phyloP scores from a whole-genome alignment of 202 grass and related monocot genomes.

The Schoenoplectus tabernaemontani region DNA sequence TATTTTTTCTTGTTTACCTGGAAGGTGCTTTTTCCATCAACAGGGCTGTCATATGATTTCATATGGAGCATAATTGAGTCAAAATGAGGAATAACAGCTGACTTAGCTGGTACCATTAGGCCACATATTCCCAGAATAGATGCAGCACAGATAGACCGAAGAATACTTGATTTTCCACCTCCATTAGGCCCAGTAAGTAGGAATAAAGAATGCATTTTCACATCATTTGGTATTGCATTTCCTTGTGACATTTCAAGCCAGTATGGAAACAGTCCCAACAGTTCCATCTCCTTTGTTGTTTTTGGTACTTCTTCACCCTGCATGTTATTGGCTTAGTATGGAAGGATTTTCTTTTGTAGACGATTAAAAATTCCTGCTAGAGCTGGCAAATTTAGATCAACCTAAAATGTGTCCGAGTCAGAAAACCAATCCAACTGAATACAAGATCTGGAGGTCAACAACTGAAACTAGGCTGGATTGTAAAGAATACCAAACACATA shows the following conservation, averaged over 20 bases:
- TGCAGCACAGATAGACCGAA: slow-evolving; percentile 86
- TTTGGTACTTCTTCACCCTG: not conserved
- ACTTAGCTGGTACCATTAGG: slow-evolving; percentile 89
- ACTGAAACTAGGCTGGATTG: not conserved
- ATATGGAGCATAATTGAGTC: slow-evolving; percentile 95
- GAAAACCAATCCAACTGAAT: not conserved
- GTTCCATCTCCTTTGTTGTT: slow-evolving; percentile 40
- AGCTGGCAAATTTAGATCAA: not conserved
- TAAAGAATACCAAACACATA: not conserved
- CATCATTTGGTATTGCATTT: slow-evolving; percentile 78
- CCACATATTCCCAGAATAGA: slow-evolving; percentile 92
- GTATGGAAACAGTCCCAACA: slow-evolving; percentile 66
- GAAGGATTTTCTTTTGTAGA: not conserved
- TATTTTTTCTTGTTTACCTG: slow-evolving; percentile 40
- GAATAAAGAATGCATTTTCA: slow-evolving; percentile 67
- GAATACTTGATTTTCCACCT: slow-evolving; percentile 94
- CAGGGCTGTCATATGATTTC: slow-evolving; percentile 93
- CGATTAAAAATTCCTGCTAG: not conserved
- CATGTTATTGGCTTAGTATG: not conserved
- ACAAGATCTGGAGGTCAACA: not conserved
- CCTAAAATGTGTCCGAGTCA: not conserved
- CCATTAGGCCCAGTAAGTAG: slow-evolving; percentile 93
- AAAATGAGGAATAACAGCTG: slow-evolving; percentile 67
- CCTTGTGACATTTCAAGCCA: slow-evolving; percentile 81
- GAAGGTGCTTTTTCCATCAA: slow-evolving; percentile 94